Percentiles rank a stretch among this genome's conserved stretches.
Conservation (phyloP, 2,329 filamentous ascomycete species). For the Ophiocordyceps camponoti-saundersi region DNA sequence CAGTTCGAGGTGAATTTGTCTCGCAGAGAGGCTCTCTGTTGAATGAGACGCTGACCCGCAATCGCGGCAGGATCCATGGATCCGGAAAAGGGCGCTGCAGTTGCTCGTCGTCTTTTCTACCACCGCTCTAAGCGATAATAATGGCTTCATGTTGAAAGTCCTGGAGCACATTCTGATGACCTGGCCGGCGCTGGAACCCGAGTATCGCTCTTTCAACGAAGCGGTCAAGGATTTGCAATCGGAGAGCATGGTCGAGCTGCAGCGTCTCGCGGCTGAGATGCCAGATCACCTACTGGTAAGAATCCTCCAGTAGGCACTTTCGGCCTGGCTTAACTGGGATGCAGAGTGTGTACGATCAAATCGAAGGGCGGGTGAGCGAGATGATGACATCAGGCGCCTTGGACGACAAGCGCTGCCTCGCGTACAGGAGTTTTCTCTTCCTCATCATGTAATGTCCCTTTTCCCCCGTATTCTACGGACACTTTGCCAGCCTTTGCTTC, state of each 20-base stretch:
- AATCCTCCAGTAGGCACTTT: not conserved
- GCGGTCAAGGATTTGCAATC: slow-evolving; percentile 78
- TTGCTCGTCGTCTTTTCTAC: slow-evolving; percentile 75
- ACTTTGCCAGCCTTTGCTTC: too few species aligned
- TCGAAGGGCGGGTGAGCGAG: slow-evolving; percentile 69
- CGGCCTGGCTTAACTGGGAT: slow-evolving; percentile 6
- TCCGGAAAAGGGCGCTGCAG: slow-evolving; percentile 67
- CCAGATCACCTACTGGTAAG: slow-evolving; percentile 69
- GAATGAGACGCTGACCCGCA: not conserved
- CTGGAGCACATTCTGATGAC: slow-evolving; percentile 83
- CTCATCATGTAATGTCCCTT: slow-evolving; percentile 52
- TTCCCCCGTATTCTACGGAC: not conserved
- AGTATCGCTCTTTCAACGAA: slow-evolving; percentile 62
- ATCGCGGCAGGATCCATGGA: slow-evolving; percentile 49
- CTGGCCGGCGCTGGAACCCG: slow-evolving; percentile 55
- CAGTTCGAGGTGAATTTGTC: slow-evolving; percentile 42
- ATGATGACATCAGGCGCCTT: slow-evolving; percentile 55
- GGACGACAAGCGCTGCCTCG: slow-evolving; percentile 71
- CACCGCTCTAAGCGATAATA: slow-evolving; percentile 58
- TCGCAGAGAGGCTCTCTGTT: not conserved
- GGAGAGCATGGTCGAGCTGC: slow-evolving; percentile 72
- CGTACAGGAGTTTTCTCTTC: slow-evolving; percentile 80
- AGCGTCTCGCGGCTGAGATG: slow-evolving; percentile 77
- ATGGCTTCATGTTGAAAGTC: slow-evolving; percentile 71
- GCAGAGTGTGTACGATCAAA: slow-evolving; percentile 67